A percentile compares a stretch with the other conserved stretches of the same genome.
Conservation (phyloP, 129 eudicot species). For the carrot (Daucus carota) region DH1_v3.0 NC_030385.2:33385501-33386000, state of each 20-base stretch:
- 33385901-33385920: background rate
- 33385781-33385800: background rate
- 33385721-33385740: background rate
- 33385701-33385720: background rate
- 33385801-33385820: background rate
- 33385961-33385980: background rate
- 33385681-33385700: background rate
- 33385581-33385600: background rate
- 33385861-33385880: background rate
- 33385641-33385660: background rate
- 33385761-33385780: background rate
- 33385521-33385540: slow-evolving; percentile 5
- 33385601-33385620: background rate
- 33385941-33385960: background rate
- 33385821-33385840: background rate
- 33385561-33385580: background rate
- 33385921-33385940: background rate
- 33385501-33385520: slow-evolving; percentile 40
- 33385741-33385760: background rate
- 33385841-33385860: background rate
- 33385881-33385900: background rate
- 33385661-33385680: background rate
- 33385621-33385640: background rate
- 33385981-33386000: background rate
- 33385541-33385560: background rate